Base-by-base conservation (phyloP, 1,139 yeast genomes). In the Sugiyamaella novakii region DNA sequence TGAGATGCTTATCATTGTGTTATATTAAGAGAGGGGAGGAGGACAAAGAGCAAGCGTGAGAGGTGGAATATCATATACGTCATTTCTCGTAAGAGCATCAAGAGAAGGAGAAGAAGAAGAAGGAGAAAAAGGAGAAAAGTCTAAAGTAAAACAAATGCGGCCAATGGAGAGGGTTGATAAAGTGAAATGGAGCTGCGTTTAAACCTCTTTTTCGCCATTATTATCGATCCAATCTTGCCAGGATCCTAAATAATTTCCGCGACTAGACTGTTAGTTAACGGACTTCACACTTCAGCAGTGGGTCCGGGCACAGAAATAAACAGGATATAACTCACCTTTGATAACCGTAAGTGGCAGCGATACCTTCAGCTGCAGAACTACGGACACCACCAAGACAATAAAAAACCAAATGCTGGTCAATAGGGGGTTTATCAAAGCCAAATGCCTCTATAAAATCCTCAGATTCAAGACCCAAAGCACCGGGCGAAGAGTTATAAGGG, bases 321-420 rank as follows among this genome's bases (percentile, higher is more conserved):
- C 12, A 12, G 35, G n/a, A 29, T 22, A 15, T 17, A 14, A 49
- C 64, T 47, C 43, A 61, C 61, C 85, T 78, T 52, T 79, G 74
- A 70, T 89, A 92, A 14, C 98, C 98, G 70, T 83, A 87, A 27
- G 95, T 85, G 55, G 81, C 80, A 21, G 98, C 98, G 63, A 91
- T 75, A 62, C 87, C 95, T 64, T 89, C 96, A 38, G 97, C 94
- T 52, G 89, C 88, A 41, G 89, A 77, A 36, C 95, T 85, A 72
- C 98, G 81, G 42, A 89, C 87, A 48, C 98, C 98, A 4, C 87
- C 96, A 51, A 86, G 80, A 71, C 98, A 92, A 71, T 91, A 91
- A 69, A 92, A 91, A 36, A 92, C 79, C 65, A 92, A 75, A 59
- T 87, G 88, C 63, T 85, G 80, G 43, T 80, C 82, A 37, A 74